Evolutionary conservation across 805 yeast species (phyloP), one percentile per base, ranked within the genome.

Genomic region (Metschnikowia sp.): DNA sequence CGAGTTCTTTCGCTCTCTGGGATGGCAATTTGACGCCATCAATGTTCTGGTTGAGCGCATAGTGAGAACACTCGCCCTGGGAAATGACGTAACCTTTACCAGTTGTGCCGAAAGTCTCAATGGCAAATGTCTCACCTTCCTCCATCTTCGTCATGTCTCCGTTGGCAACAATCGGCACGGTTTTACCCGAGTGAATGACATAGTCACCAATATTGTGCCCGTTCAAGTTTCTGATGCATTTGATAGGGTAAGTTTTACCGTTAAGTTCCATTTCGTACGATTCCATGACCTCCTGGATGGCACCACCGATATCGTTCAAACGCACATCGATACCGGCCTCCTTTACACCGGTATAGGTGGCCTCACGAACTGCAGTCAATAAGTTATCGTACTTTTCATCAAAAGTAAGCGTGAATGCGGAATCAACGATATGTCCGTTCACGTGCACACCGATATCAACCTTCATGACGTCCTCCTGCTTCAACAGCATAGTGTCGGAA

Each of bases 71-170:
- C 69, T 94, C 99, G 39, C 99, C 99, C 51, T 82, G 85, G 8
- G 82, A 72, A 40, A 84, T 72, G 32, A 94, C 98, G 58, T 84
- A 85, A 33, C 98, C 99, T 49, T 86, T 80, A 52, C 99, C 99
- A 1, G 99, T 94, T 38, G 96, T 81, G 10, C 99, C 99, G 62
- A 94, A 94, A 3, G 99, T 94, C 71, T 94, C 99, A 62, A 94
- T 92, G 51, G 99, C 99, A 75, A 88, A 92, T 2, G 89, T 84
- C 68, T 94, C 99, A 53, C 97, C 97, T 73, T 94, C 99, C 67
- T 94, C 99, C 97, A 94, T 92, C 77, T 92, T 92, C 10, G 98
- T 94, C 66, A 79, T 79, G 65, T 94, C 99, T 8, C 90, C 92
- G 60, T 88, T 88, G 60, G 91, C 86, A 32, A 94, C 96, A 60